Percentiles rank a stretch among this genome's conserved stretches.
Conservation (phyloP, 306 rosid species). For the Dalbergia cultrata region DNA sequence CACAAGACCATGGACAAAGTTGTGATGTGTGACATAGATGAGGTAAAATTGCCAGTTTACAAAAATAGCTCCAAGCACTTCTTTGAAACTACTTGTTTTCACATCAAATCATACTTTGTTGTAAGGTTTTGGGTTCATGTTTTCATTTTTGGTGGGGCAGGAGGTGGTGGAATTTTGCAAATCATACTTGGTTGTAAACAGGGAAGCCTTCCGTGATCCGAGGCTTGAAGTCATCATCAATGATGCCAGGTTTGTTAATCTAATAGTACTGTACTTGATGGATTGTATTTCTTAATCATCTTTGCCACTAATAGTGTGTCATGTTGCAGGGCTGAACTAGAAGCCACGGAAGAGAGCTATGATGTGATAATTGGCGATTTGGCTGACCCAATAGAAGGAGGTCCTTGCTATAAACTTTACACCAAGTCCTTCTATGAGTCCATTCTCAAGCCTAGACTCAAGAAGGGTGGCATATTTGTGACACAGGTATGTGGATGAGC, state of each 20-base stretch:
- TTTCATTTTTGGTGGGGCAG: slow-evolving; percentile 57
- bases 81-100: not conserved
- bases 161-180: slow-evolving; percentile 96
- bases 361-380: slow-evolving; percentile 93
- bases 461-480: slow-evolving; percentile 87
- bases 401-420: slow-evolving; percentile 96
- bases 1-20: slow-evolving; percentile 86
- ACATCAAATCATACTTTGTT: not conserved
- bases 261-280: not conserved
- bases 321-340: slow-evolving; percentile 79
- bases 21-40: slow-evolving; percentile 97
- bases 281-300: slow-evolving; percentile 6
- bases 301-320: not conserved
- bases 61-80: not conserved
- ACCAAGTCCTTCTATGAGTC: slow-evolving; percentile 92
- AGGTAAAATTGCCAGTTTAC: slow-evolving; percentile 52
- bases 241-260: slow-evolving; percentile 75
- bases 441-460: slow-evolving; percentile 81
- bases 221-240: slow-evolving; percentile 87
- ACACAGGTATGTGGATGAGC: slow-evolving; percentile 70
- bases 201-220: slow-evolving; percentile 85
- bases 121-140: not conserved
- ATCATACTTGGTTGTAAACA: slow-evolving; percentile 82
- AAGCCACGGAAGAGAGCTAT: slow-evolving; percentile 64
- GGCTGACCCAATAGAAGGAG: slow-evolving; percentile 98